Evolutionary conservation across 192 early-diverging fungal species (phyloP).

Genomic region (Rhizophagus prolifer): DNA sequence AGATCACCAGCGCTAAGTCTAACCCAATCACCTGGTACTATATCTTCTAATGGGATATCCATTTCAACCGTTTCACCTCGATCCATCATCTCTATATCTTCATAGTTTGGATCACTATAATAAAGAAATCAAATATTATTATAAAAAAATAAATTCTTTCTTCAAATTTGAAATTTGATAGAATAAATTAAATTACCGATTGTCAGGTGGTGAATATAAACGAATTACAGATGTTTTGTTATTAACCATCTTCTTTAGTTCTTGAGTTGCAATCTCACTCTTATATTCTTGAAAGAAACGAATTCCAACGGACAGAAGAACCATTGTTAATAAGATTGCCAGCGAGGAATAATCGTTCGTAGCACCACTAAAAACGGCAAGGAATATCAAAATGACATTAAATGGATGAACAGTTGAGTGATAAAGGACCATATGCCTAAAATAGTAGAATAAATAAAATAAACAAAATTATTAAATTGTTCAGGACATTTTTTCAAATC

Average conservation of each 20-base stretch:
- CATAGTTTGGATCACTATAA: constrained; percentile 34
- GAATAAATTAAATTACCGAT: constrained; percentile 9
- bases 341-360: constrained; percentile 32
- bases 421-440: constrained; percentile 40
- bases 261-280: constrained; percentile 33
- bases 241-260: constrained; percentile 39
- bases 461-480: too few relatives aligned
- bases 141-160: too few relatives aligned
- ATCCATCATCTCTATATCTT: constrained; percentile 31
- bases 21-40: constrained; percentile 51
- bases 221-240: constrained; percentile 40
- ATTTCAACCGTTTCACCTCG: constrained; percentile 31
- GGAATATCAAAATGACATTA: constrained; percentile 37
- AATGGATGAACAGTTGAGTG: constrained; percentile 46
- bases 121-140: neutral
- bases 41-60: constrained; percentile 43
- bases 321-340: constrained; percentile 41
- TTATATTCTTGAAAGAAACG: constrained; percentile 49
- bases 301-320: constrained; percentile 36
- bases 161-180: too few relatives aligned
- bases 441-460: neutral
- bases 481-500: neutral
- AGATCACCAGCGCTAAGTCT: constrained; percentile 45
- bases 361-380: constrained; percentile 36
- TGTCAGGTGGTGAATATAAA: constrained; percentile 33